Base-by-base conservation (phyloP, 1,284 basidiomycete genomes). In the Apiotrichum akiyoshidainum region DNA sequence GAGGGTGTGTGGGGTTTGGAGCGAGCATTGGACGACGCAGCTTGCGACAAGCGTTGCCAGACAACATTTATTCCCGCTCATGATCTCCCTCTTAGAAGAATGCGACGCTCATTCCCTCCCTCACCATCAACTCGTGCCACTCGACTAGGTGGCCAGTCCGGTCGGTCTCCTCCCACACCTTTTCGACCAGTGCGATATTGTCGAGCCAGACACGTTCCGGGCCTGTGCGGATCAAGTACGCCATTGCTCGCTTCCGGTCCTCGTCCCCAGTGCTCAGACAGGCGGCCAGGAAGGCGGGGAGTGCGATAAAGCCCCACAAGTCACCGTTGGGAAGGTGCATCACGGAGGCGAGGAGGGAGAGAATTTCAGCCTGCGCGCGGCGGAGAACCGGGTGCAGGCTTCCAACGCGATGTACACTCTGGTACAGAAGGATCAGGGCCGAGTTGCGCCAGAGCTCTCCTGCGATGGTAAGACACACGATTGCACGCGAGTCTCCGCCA, bases 201-300 rank as follows among this genome's bases (percentile, higher is more conserved):
- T 69, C 69, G 46, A 68, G 46, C 69, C 68, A 69, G 14, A 69
- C 63, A 16, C 64, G 53, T 48, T 71, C 69, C 6, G 68, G 68
- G 2, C 68, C 69, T 2, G 64, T 55, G 22, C 65, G 59, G 26
- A 55, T 52, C 26, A 71, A 48, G 46, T 65, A 66, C 40, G 56
- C 33, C 64, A 69, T 62, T 0, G 68, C 47, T 12, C 61, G 49
- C 22, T 65, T 50, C n/a, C 69, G 50, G 50, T 71, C 69, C n/a
- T 55, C 26, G 16, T 65, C 59, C 6, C 52, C 33, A n/a, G 64
- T 50, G 26, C 52, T 55, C 12, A 71, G 57, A 0, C 58, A 60
- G 7, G 65, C 69, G 0, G 66, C 64, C 5, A 71, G 60, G 55
- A 71, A 71, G 1, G 69, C 60, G 0, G 69, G 69, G 0, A 69